phyloP scores from a whole-genome alignment of 192 early-diverging fungal genomes.

The Backusella psychrophila region DNA sequence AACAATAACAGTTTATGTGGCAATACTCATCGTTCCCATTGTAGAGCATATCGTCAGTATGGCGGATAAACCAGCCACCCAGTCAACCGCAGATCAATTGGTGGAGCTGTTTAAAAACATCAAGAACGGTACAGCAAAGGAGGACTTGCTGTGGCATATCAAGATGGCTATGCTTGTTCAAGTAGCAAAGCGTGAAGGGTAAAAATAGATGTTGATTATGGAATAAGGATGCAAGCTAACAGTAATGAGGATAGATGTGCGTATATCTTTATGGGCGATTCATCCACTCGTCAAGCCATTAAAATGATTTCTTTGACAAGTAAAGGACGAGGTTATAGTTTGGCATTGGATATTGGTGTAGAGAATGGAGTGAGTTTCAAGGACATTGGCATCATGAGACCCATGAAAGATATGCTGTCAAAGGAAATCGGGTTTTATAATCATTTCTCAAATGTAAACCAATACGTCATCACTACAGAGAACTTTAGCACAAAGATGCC shows the following conservation, averaged over 20 bases:
- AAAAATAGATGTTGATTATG: not conserved
- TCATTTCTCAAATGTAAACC: conserved; percentile 40
- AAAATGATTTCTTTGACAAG: conserved; percentile 74
- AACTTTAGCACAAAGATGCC: conserved; percentile 53
- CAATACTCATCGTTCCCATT: not conserved
- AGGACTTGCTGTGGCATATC: conserved; percentile 66
- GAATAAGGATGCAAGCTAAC: not conserved
- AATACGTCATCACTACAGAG: conserved; percentile 43
- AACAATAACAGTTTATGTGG: not conserved
- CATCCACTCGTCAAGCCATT: conserved; percentile 75
- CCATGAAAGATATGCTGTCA: conserved; percentile 75
- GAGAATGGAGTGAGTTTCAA: conserved; percentile 53
- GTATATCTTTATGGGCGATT: conserved; percentile 73
- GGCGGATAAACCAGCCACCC: not conserved
- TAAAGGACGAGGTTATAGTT: conserved; percentile 82
- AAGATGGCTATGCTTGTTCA: conserved; percentile 55
- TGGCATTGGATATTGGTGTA: conserved; percentile 72
- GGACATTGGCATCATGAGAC: conserved; percentile 60
- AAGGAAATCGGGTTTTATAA: conserved; percentile 82
- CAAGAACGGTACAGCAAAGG: conserved; percentile 63
- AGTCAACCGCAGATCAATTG: conserved; percentile 39
- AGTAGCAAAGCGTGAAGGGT: conserved; percentile 51
- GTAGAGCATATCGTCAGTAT: conserved; percentile 22
- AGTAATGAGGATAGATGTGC: conserved; percentile 41
- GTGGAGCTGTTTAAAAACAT: conserved; percentile 50